A percentile compares a stretch with the other conserved stretches of the same genome.
These are phyloP conservation scores for Aspergillus sp. DNA, from an alignment of 2,329 filamentous ascomycete species.

Conservation along the genomic window DNA sequence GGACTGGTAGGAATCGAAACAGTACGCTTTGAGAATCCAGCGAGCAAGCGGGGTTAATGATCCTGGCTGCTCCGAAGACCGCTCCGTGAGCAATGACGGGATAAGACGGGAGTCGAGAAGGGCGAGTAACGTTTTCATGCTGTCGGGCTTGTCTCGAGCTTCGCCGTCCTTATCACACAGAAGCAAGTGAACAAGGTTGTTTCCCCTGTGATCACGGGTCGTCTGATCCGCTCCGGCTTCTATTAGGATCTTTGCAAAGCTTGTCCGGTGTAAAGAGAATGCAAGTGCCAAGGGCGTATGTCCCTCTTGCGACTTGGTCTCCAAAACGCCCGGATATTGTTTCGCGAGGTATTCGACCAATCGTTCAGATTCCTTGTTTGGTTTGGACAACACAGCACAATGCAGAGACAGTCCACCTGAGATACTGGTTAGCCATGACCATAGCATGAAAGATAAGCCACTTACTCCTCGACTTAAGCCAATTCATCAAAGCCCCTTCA, in stretches of 20 bases:
- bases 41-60: conserved; percentile 48
- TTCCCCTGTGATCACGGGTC: conserved; percentile 51
- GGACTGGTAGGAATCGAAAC: background rate
- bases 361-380: conserved; percentile 39
- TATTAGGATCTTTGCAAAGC: conserved; percentile 52
- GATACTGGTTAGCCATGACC: background rate
- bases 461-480: conserved; percentile 45
- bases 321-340: conserved; percentile 54
- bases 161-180: conserved; percentile 22
- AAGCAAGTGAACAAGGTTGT: conserved; percentile 64
- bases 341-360: conserved; percentile 62
- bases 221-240: conserved; percentile 64
- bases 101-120: conserved; percentile 50
- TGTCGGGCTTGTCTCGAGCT: conserved; percentile 26
- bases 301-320: conserved; percentile 45
- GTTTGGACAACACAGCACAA: conserved; percentile 50
- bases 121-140: conserved; percentile 55
- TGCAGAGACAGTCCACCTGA: conserved; percentile 53
- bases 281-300: conserved; percentile 64
- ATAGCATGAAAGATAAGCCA: background rate
- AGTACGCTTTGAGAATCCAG: conserved; percentile 40
- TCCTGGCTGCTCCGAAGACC: conserved; percentile 18
- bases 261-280: conserved; percentile 40
- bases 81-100: conserved; percentile 25
- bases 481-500: conserved; percentile 53